Evolutionary conservation across 805 yeast species (phyloP), one percentile per base, ranked within the genome.

Genomic region (Ogataea allantospora): DNA sequence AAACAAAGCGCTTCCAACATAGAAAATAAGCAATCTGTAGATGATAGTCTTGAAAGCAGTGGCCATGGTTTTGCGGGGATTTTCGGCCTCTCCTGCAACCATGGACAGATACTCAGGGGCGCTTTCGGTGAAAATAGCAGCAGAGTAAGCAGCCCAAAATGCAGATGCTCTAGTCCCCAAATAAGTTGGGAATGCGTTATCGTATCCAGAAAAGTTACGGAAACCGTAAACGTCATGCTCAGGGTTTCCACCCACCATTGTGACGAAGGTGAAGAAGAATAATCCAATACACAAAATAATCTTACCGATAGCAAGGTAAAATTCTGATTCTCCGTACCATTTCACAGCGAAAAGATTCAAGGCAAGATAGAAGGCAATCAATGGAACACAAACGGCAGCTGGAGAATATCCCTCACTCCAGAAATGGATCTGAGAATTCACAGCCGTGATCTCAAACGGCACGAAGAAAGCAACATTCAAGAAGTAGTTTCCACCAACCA

Each of bases 191-290:
- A 84, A 78, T 3, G 79, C 75, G 26, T 56, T 54, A n/a, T 32
- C 7, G 8, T 45, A 29, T 19, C 56, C 58, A 30, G 40, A 39
- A n/a, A 51, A 56, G 32, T 57, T 57, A 21, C 51, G 44, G 38
- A 57, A 57, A 4, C 62, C 60, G 33, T 43, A 57, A 1, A 53
- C 57, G 30, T 75, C 77, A n/a, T 77, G 79, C 31, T 70, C 56
- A 1, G 95, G 95, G 57, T 86, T 87, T 17, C 95, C 96, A 22
- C 95, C 95, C 25, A 83, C 77, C 95, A 86, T 87, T 5, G 88
- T 79, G 38, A 85, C 57, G 50, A 87, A 81, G 1, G 93, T 84
- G 59, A 83, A 87, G 18, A 82, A 52, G 43, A 87, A 71, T 31
- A 87, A 67, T 2, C 93, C 95, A n/a, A 80, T 57, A n/a, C 89